Base-by-base conservation (phyloP, 345 rosid species). In the Jatropha curcas region DNA sequence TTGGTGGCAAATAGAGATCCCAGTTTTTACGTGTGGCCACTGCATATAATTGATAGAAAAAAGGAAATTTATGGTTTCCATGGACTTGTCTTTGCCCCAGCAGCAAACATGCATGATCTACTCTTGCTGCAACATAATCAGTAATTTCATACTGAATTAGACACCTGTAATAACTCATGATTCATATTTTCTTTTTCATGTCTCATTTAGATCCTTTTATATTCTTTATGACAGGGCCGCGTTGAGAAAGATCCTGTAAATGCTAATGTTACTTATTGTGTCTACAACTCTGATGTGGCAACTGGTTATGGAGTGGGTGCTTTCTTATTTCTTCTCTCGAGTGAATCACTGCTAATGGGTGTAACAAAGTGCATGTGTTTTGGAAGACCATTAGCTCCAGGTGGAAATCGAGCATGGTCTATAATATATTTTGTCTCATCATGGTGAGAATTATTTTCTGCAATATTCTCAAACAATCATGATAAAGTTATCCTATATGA, bases 241-340 rank as follows among this genome's bases (percentile, higher is more conserved):
- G 55, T 84, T 25, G 60, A 68, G 5, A 66, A 67, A 67, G 92
- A 89, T 73, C 63, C 57, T 46, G 28, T 79, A 60, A 94, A 92
- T 71, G 74, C 87, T 33, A 94, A 92, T 71, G 74, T 86, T 33
- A 87, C 94, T 0, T 91, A 84, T 46, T 92, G 97, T 57, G 88
- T 88, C 22, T 95, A 95, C 82, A 84, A 85, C 76, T 95, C 97
- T 34, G 97, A 92, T 84, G 92, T 86, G 67, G 97, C 98, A 46
- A 95, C 98, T 73, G 99, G 98, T 58, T 95, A 91, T 77, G 98
- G 97, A 62, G 98, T 92, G 20, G 99, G 98, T 51, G 89, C 89
- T 63, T 95, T 95, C 84, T 79, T 92, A 65, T 95, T 95, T 82
- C 96, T 95, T 76, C 92, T 92, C 74, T 87, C 97, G 0, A 77